phyloP scores from a whole-genome alignment of 169 alveolate genomes.

The Condylostoma magnum region DNA sequence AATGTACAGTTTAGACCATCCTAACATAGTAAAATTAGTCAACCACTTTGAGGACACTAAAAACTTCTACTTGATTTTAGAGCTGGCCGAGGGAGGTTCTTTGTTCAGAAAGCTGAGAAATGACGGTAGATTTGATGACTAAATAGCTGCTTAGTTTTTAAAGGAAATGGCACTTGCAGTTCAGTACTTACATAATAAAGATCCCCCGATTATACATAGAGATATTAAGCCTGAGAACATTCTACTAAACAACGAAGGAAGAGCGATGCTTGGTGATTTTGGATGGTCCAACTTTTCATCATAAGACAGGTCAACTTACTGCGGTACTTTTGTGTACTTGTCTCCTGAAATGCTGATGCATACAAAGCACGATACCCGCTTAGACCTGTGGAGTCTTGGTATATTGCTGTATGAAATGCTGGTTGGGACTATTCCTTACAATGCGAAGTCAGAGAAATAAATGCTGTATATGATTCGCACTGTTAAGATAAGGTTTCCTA shows the following conservation, averaged over 20 bases:
- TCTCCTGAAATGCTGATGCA: slow-evolving; percentile 93
- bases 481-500: slow-evolving; percentile 37
- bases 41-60: slow-evolving; percentile 90
- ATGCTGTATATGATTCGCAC: slow-evolving; percentile 43
- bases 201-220: slow-evolving; percentile 88
- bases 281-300: slow-evolving; percentile 83
- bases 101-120: slow-evolving; percentile 80
- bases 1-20: slow-evolving; percentile 86
- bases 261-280: slow-evolving; percentile 86
- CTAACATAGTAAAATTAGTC: slow-evolving; percentile 83
- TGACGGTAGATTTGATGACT: slow-evolving; percentile 78
- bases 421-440: slow-evolving; percentile 90
- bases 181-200: slow-evolving; percentile 85
- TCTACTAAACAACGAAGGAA: slow-evolving; percentile 68
- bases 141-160: slow-evolving; percentile 83
- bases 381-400: slow-evolving; percentile 91
- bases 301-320: slow-evolving; percentile 77
- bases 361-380: slow-evolving; percentile 88
- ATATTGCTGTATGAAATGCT: slow-evolving; percentile 85
- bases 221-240: slow-evolving; percentile 92
- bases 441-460: slow-evolving; percentile 52
- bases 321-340: slow-evolving; percentile 91
- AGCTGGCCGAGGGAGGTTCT: slow-evolving; percentile 88
- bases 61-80: slow-evolving; percentile 82
- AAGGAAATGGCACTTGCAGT: slow-evolving; percentile 87